Evolutionary conservation across 1,139 yeast species (phyloP).

Genomic region (Ashbya aceris): DNA sequence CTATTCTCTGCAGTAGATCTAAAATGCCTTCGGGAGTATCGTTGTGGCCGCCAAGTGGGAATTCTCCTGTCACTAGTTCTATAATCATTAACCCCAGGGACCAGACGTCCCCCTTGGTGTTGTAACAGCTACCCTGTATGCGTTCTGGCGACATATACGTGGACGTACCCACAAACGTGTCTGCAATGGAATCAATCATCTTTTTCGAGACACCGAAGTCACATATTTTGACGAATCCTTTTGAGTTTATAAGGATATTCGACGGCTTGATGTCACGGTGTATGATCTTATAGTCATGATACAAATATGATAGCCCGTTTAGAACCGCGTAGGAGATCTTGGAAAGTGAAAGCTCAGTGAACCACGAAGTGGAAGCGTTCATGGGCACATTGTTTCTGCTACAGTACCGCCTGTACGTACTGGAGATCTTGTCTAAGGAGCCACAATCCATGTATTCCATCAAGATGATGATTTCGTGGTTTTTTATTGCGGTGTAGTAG

Average conservation of each 20-base stretch:
- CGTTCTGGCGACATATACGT: slow-evolving; percentile 98
- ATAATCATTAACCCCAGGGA: slow-evolving; percentile 83
- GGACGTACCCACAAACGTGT: slow-evolving; percentile 95
- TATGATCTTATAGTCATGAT: slow-evolving; percentile 72
- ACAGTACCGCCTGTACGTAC: slow-evolving; percentile 26
- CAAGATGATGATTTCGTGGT: slow-evolving; percentile 49
- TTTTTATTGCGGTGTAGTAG: slow-evolving; percentile 33
- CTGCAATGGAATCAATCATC: slow-evolving; percentile 84
- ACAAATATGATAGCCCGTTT: slow-evolving; percentile 73
- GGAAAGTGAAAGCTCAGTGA: slow-evolving; percentile 61
- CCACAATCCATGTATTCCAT: slow-evolving; percentile 97
- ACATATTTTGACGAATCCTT: slow-evolving; percentile 74
- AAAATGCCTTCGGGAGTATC: slow-evolving; percentile 80
- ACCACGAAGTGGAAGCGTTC: slow-evolving; percentile 32
- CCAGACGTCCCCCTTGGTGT: slow-evolving; percentile 95
- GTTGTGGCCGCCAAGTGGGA: slow-evolving; percentile 46
- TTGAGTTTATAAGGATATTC: slow-evolving; percentile 69
- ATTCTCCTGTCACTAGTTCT: slow-evolving; percentile 76
- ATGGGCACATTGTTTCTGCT: slow-evolving; percentile 14
- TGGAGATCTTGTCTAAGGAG: slow-evolving; percentile 70
- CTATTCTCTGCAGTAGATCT: slow-evolving; percentile 84
- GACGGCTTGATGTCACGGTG: slow-evolving; percentile 93
- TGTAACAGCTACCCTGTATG: slow-evolving; percentile 86
- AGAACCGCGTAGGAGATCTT: slow-evolving; percentile 71
- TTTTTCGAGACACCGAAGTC: slow-evolving; percentile 94